Conservation (phyloP, 768 basidiomycete species). For the Suillus placidus region DNA sequence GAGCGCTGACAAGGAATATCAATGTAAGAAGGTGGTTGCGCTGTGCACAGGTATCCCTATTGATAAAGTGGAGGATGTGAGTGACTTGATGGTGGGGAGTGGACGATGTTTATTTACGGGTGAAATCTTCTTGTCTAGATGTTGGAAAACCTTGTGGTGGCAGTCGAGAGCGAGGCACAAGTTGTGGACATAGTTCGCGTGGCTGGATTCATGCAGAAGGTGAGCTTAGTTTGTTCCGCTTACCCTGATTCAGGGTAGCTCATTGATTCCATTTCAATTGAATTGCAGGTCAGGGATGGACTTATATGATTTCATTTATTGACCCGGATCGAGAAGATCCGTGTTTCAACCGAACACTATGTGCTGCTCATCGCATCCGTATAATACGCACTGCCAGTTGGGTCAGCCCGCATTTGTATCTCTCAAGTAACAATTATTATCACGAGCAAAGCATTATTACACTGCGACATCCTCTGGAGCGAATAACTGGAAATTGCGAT, state of each 20-base stretch:
- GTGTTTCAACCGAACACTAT: background rate
- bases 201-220: slow-evolving; percentile 92
- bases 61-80: slow-evolving; percentile 88
- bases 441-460: slow-evolving; percentile 23
- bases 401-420: slow-evolving; percentile 28
- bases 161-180: slow-evolving; percentile 86
- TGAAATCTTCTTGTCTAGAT: slow-evolving; percentile 48
- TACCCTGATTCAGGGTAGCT: slow-evolving; percentile 22
- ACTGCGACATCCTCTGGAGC: slow-evolving; percentile 66
- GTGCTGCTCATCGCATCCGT: slow-evolving; percentile 2
- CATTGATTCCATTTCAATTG: slow-evolving; percentile 24
- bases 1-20: slow-evolving; percentile 86
- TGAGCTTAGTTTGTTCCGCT: slow-evolving; percentile 34
- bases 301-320: slow-evolving; percentile 38
- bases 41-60: slow-evolving; percentile 84
- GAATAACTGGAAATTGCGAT: slow-evolving; percentile 93
- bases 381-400: slow-evolving; percentile 1
- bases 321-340: slow-evolving; percentile 9
- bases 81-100: slow-evolving; percentile 35
- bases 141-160: slow-evolving; percentile 82
- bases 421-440: slow-evolving; percentile 29
- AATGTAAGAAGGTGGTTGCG: slow-evolving; percentile 90
- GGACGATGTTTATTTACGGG: slow-evolving; percentile 28
- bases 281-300: slow-evolving; percentile 42
- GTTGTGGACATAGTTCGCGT: slow-evolving; percentile 83